Evolutionary conservation across 192 early-diverging fungal genomes (phyloP).

Genomic region (Gonapodya sp.): DNA sequence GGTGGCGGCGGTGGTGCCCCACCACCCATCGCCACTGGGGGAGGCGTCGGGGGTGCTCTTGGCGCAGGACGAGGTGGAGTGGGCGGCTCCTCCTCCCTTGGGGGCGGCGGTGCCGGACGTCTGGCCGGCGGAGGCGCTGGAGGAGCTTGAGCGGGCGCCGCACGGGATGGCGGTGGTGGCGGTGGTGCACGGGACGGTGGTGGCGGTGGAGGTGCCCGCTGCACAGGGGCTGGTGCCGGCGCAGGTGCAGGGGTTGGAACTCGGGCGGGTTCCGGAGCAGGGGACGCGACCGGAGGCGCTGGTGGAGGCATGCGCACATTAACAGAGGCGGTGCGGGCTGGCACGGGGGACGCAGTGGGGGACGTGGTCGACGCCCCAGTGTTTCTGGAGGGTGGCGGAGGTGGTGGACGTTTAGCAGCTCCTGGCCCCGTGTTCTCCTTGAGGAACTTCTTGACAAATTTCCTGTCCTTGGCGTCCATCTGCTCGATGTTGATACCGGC

Average conservation of each 20-base stretch:
- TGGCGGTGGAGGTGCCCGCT: neutral
- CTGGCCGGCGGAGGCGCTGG: neutral
- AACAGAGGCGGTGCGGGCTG: neutral
- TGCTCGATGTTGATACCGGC: constrained; percentile 5
- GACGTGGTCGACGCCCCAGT: too few relatives aligned
- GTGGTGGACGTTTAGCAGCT: neutral
- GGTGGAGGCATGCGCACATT: too few relatives aligned
- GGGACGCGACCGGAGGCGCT: neutral
- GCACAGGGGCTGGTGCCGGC: neutral
- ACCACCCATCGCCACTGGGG: neutral
- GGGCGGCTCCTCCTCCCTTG: neutral
- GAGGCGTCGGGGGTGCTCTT: neutral
- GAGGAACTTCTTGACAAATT: neutral
- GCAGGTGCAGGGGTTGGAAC: neutral
- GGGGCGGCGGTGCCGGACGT: neutral
- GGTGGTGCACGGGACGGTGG: neutral
- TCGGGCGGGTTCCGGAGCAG: neutral
- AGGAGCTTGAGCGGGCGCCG: neutral
- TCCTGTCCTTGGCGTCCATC: neutral
- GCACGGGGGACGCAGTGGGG: too few relatives aligned
- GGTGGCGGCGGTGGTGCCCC: neutral
- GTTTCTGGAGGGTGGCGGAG: neutral
- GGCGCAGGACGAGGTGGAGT: neutral
- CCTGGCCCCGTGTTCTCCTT: neutral
- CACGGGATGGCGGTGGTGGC: constrained; percentile 2